phyloP scores from a whole-genome alignment of 2,329 filamentous ascomycete species.

The Botrytis pseudocinerea region DNA sequence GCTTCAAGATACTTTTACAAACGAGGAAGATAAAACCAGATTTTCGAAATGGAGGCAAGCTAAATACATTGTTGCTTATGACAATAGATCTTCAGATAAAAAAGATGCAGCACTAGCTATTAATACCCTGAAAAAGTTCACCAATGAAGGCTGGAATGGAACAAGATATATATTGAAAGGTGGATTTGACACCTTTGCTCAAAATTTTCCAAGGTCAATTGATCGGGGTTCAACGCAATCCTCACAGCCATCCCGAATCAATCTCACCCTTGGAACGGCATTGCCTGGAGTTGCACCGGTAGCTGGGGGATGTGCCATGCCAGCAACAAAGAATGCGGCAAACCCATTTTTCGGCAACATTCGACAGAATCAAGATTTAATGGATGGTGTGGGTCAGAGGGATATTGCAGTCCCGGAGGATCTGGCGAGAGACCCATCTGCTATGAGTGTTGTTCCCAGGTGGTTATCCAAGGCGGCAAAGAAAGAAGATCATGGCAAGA shows the following conservation, averaged over 20 bases:
- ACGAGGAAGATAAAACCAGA: slow-evolving; percentile 64
- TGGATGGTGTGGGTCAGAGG: slow-evolving; percentile 87
- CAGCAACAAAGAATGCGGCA: slow-evolving; percentile 63
- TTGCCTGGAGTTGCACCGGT: slow-evolving; percentile 65
- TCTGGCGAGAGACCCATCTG: slow-evolving; percentile 46
- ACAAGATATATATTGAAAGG: slow-evolving; percentile 74
- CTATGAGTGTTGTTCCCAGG: slow-evolving; percentile 56
- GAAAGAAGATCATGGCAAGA: slow-evolving; percentile 70
- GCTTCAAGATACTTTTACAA: slow-evolving; percentile 81
- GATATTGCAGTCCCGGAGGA: slow-evolving; percentile 59
- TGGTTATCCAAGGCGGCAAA: slow-evolving; percentile 76
- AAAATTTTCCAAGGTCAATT: slow-evolving; percentile 64
- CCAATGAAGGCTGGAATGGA: slow-evolving; percentile 77
- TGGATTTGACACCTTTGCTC: slow-evolving; percentile 75
- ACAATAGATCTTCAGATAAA: slow-evolving; percentile 71
- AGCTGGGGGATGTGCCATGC: slow-evolving; percentile 86
- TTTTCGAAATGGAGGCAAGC: slow-evolving; percentile 77
- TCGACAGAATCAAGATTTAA: slow-evolving; percentile 91
- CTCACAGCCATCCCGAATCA: slow-evolving; percentile 45
- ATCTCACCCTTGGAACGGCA: slow-evolving; percentile 51
- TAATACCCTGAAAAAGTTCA: slow-evolving; percentile 93
- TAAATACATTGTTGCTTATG: slow-evolving; percentile 83
- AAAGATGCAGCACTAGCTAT: slow-evolving; percentile 79
- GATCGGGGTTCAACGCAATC: slow-evolving; percentile 50
- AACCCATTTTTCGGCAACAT: slow-evolving; percentile 97